A percentile compares a stretch with the other conserved stretches of the same genome.
phyloP scores from a whole-genome alignment of 768 basidiomycete species.

The Rhizopogon rudus region DNA sequence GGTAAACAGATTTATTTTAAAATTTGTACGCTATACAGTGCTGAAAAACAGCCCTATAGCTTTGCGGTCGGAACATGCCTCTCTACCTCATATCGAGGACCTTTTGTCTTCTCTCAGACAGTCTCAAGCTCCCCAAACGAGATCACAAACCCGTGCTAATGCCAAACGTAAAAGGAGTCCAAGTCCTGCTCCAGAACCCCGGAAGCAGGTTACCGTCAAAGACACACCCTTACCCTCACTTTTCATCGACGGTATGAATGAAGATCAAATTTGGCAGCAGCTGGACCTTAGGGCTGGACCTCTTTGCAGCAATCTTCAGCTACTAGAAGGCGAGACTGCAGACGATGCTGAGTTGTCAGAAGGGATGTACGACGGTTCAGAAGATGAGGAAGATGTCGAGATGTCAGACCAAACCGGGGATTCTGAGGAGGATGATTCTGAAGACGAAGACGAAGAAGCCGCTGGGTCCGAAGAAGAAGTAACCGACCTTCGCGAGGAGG shows the following conservation, averaged over 20 bases:
- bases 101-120: constrained; percentile 67
- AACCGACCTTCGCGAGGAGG: constrained; percentile 35
- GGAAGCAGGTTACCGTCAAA: constrained; percentile 30
- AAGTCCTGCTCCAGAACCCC: constrained; percentile 28
- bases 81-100: constrained; percentile 57
- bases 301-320: constrained; percentile 66
- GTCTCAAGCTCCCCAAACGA: constrained; percentile 67
- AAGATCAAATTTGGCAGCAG: constrained; percentile 92
- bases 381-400: constrained; percentile 29
- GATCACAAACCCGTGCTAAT: constrained; percentile 51
- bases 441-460: constrained; percentile 23
- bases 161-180: constrained; percentile 38
- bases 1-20: constrained; percentile 39
- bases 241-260: constrained; percentile 72
- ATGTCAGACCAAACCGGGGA: constrained; percentile 21
- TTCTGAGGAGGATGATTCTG: constrained; percentile 20
- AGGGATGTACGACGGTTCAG: constrained; percentile 26
- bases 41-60: constrained; percentile 34
- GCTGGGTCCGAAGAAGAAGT: constrained; percentile 17
- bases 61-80: constrained; percentile 59
- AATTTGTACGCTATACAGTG: neutral
- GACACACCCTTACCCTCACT: constrained; percentile 75
- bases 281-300: constrained; percentile 74
- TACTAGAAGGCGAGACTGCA: constrained; percentile 49
- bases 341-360: constrained; percentile 12